These are phyloP conservation scores for Cordia subcordata DNA, from an alignment of 257 asterid species.

Conservation along the genomic window DNA sequence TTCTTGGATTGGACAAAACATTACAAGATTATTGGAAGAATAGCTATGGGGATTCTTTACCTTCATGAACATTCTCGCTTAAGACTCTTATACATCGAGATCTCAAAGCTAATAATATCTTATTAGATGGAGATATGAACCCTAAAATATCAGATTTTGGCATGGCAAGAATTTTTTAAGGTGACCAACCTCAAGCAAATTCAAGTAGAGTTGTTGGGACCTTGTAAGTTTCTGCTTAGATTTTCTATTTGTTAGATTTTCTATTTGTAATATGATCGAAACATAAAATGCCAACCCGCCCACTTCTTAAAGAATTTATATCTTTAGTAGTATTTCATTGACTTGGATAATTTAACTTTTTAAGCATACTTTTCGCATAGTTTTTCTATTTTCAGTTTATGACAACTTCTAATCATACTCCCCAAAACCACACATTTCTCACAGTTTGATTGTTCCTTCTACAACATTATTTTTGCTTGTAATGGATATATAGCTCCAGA, in stretches of 20 bases:
- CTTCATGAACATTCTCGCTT: constrained; percentile 6
- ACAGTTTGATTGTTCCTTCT: not conserved
- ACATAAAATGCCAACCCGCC: too few species aligned
- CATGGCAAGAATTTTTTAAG: not conserved
- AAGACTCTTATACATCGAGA: not conserved
- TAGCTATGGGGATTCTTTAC: constrained; percentile 1
- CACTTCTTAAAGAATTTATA: too few species aligned
- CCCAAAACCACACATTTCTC: not conserved
- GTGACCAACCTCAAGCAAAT: constrained; percentile 19
- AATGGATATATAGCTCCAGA: constrained; percentile 34
- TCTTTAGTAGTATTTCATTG: too few species aligned
- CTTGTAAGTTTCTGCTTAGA: constrained; percentile 8
- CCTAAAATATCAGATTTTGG: constrained; percentile 6
- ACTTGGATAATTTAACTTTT: too few species aligned
- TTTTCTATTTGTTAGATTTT: too few species aligned
- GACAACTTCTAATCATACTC: too few species aligned
- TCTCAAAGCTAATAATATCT: constrained; percentile 2
- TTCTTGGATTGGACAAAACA: constrained; percentile 11
- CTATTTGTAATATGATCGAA: too few species aligned
- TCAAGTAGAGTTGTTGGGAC: constrained; percentile 24
- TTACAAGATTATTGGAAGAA: constrained; percentile 1
- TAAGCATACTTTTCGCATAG: not conserved
- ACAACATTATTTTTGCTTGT: not conserved
- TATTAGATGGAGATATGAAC: not conserved
- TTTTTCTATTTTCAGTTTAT: too few species aligned